Evolutionary conservation across 2,329 filamentous ascomycete genomes (phyloP).

Genomic region (Fusarium sp.): DNA sequence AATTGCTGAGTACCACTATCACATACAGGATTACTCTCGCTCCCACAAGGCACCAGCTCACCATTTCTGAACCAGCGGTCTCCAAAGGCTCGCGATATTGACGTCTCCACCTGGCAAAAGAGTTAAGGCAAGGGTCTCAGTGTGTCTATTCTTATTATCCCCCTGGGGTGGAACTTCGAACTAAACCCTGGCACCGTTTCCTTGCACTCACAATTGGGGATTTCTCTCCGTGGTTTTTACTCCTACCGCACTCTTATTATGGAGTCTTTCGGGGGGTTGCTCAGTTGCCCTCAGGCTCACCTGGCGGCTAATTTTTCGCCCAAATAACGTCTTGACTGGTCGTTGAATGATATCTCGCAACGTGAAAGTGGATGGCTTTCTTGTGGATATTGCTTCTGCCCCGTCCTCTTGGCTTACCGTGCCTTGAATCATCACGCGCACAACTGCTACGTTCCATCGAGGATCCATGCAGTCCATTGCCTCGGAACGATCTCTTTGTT

Average conservation of each 20-base stretch:
- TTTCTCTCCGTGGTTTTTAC: constrained; percentile 12
- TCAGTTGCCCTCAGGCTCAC: constrained; percentile 10
- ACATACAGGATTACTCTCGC: background rate
- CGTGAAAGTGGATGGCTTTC: background rate
- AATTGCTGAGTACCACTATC: background rate
- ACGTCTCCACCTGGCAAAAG: background rate
- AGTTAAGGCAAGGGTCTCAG: constrained; percentile 16
- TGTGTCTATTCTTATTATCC: constrained; percentile 5
- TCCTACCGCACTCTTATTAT: constrained; percentile 1
- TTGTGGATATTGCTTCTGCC: constrained; percentile 25
- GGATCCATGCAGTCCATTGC: constrained; percentile 16
- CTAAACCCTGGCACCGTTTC: constrained; percentile 15
- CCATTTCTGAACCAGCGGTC: constrained; percentile 10
- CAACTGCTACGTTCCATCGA: constrained; percentile 22
- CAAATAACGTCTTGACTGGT: background rate
- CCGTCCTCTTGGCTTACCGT: constrained; percentile 19
- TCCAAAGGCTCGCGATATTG: constrained; percentile 8
- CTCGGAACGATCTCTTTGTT: constrained; percentile 14
- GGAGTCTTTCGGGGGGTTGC: constrained; percentile 7
- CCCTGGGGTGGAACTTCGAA: constrained; percentile 11
- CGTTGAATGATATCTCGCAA: background rate
- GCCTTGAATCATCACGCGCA: constrained; percentile 12
- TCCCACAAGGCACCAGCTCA: constrained; percentile 1
- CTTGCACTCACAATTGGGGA: constrained; percentile 13
- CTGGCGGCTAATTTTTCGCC: constrained; percentile 18